Base-by-base conservation (phyloP, 495 filamentous ascomycete genomes). In the Penicillium lagena region DNA sequence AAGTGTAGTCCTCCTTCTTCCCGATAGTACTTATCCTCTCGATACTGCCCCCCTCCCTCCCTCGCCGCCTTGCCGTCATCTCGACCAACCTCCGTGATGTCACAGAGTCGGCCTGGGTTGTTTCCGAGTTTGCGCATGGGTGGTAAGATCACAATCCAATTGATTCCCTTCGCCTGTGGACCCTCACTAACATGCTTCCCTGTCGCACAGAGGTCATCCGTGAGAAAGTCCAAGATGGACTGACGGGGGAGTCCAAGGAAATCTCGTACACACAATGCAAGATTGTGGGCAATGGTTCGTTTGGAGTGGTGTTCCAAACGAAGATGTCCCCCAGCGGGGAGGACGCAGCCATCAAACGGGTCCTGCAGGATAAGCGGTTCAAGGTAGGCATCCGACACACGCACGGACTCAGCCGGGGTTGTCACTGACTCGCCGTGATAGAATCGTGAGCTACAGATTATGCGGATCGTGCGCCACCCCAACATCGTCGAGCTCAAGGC, bases 261-360 rank as follows among this genome's bases (percentile, higher is more conserved):
- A 85, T 98, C 70, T 88, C 93, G 62, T 98, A 98, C 59, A 97
- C 93, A 35, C 93, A 98, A 64, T 98, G 93, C 73, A 98, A 98
- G 73, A 97, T 98, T 51, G 93, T 98, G n/a, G 93, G 93, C 56
- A 98, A 98, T 68, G 93, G 93, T 42, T 97, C 93, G 11, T 98
- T 98, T 63, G 93, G 93, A 47, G 93, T 98, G 14, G 93, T 98
- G 49, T 98, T 98, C 64, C 93, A 98, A 67, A 98, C 93, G 29
- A 98, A 97, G 71, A 82, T 98, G 59, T 90, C 93, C 49, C 93
- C 93, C 12, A 91, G 85, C 52, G 91, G 91, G 48, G 93, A 98
- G 64, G 93, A 98, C 70, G 93, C 93, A 45, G 93, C 93, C 60
- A 98, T 98, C 72, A 98, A 98, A 76, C 81, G 93, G 56, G 93